These are phyloP conservation scores for Arthrinium phaeospermum DNA, from an alignment of 2,329 filamentous ascomycete genomes.

Conservation along the genomic window DNA sequence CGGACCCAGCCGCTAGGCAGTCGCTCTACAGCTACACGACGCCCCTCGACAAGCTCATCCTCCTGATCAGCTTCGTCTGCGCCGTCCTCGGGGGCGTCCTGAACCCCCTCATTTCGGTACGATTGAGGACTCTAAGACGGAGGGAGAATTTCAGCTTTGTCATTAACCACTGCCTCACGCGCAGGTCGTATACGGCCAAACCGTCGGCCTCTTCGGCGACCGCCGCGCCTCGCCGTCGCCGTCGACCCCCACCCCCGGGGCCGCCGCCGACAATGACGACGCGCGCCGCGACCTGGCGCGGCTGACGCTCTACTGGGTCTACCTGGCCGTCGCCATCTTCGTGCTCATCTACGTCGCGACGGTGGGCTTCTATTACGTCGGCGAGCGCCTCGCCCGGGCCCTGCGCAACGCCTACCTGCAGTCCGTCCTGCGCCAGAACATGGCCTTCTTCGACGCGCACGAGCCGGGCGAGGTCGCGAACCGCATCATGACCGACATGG, in stretches of 20 bases:
- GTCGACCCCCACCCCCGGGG: constrained; percentile 28
- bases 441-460: constrained; percentile 34
- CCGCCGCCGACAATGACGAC: constrained; percentile 28
- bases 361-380: constrained; percentile 31
- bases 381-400: constrained; percentile 28
- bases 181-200: constrained; percentile 24
- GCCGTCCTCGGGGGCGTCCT: background rate
- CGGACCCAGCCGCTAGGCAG: background rate
- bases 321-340: constrained; percentile 29
- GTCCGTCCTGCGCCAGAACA: constrained; percentile 34
- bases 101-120: constrained; percentile 8
- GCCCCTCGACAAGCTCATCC: background rate
- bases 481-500: constrained; percentile 32
- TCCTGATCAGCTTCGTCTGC: background rate
- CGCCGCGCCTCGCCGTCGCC: constrained; percentile 26
- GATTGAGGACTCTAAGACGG: background rate
- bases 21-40: constrained; percentile 6
- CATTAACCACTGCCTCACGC: background rate
- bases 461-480: constrained; percentile 32
- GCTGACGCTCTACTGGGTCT: constrained; percentile 27
- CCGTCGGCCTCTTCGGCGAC: constrained; percentile 30
- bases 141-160: background rate
- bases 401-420: constrained; percentile 31
- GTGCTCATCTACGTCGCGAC: constrained; percentile 28
- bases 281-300: background rate